A percentile compares a stretch with the other conserved stretches of the same genome.
Evolutionary conservation across 1,284 basidiomycete species (phyloP).

Genomic region (Ustilago vetiveriae): DNA sequence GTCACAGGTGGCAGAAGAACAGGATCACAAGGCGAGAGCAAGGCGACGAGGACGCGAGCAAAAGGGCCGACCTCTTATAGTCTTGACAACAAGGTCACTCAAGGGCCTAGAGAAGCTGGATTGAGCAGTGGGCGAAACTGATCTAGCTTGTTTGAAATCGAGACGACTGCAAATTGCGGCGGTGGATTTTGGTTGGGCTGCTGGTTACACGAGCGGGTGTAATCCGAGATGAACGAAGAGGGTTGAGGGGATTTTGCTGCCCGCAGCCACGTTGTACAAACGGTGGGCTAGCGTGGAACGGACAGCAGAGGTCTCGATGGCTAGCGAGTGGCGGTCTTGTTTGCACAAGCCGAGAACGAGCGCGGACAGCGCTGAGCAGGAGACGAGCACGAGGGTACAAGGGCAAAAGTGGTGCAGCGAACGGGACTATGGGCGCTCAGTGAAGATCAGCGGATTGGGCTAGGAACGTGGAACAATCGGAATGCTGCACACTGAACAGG

Average conservation of each 20-base stretch:
- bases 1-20: neutral
- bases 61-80: neutral
- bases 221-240: constrained; percentile 3
- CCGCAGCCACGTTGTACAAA: constrained; percentile 18
- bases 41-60: too few species aligned
- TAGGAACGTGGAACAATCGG: constrained; percentile 11
- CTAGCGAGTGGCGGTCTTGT: neutral
- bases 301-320: neutral
- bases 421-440: neutral
- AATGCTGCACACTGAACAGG: too few species aligned
- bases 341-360: neutral
- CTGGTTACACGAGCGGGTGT: too few species aligned
- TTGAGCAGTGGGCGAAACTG: too few species aligned
- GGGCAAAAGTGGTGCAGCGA: neutral
- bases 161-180: too few species aligned
- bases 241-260: constrained; percentile 42
- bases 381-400: neutral
- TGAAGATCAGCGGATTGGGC: constrained; percentile 4
- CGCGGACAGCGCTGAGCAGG: neutral
- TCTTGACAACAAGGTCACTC: too few species aligned
- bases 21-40: neutral
- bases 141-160: too few species aligned
- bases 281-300: neutral
- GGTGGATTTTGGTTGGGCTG: too few species aligned
- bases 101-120: too few species aligned